Base-by-base conservation (phyloP, 352 stramenopile genomes). In the Thraustotheca clavata region DNA sequence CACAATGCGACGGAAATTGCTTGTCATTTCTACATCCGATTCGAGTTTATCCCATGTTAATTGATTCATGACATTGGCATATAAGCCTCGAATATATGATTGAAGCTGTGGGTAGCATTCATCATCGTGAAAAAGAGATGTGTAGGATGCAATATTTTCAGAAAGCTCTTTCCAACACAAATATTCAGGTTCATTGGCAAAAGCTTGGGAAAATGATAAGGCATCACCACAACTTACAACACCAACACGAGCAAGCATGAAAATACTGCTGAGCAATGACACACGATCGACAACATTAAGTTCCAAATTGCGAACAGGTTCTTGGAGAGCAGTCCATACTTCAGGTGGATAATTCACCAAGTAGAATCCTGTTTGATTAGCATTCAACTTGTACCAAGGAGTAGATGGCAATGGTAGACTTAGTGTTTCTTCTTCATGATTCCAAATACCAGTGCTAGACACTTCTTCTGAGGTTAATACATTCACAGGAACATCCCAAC, bases 361-460 rank as follows among this genome's bases (percentile, higher is more conserved):
- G 79, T 97, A 97, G 40, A 97, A 96, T 0, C 95, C 93, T 61
- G 97, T 86, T 69, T 99, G 96, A 49, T 88, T 83, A 7, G 90
- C 86, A 76, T 99, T 99, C 31, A 98, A 71, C 71, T 98, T 98
- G 49, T 99, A 79, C 91, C 91, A 99, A 18, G 49, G 20, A 22
- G 31, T 27, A 35, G 20, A 29, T n/a, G 9, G n/a, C 5, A 27
- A 22, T 4, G 0, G 16, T 9, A 62, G 4, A 24, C 22, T 22
- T 35, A 49, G 31, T 39, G 31, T 31, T 26, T 31, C 52, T 22
- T 50, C 12, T 26, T 55, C 52, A 39, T 27, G 20, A 2, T 31
- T 48, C 49, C 49, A 91, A 46, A 95, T 89, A 2, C 76, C 78
- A 16, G 87, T 71, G 38, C 79, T 70, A 14, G 54, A 67, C 0